Base-by-base conservation (phyloP, 108 stramenopile genomes). In the Skeletonema tropicum region DNA sequence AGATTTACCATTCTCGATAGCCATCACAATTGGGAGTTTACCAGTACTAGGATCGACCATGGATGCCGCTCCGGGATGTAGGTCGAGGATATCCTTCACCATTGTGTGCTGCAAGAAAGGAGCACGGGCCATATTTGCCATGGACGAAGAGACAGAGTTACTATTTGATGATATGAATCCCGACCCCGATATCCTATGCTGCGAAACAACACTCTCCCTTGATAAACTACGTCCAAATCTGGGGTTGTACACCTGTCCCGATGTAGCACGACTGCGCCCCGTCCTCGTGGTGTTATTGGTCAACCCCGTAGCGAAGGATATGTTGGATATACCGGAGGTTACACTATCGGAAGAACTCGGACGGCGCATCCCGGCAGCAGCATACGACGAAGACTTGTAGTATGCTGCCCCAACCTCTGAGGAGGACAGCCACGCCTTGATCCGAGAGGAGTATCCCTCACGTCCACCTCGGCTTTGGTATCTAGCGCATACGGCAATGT, bases 21-120 rank as follows among this genome's bases (percentile, higher is more conserved):
- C 86, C 67, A 86, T 39, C 17, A 84, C 75, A 39, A 86, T 65
- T 11, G 86, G 86, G 2, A 84, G 58, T 45, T 86, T 83, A 13
- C 83, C 83, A 21, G 81, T 77, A 17, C 60, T 45, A 46, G 45
- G 49, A 41, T 86, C 86, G 3, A 76, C 65, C 3, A 74, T 64
- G 2, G 75, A 38, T 3, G 83, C 86, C 10, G 79, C 86, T 7
- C 66, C 38, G 4, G 86, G 79, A 60, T 81, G 84, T 2, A 77
- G 58, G 1, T 66, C 68, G 26, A 86, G 61, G 10, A 83, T 61
- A 57, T 75, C 76, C n/a, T 61, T 36, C 12, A 83, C 78, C 68
- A 83, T 79, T 5, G 78, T 70, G 58, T 81, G 80, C 42, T 70
- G 68, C 19, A 81, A 57, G 66, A 79, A 79, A 13, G 64, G 49